Evolutionary conservation across 768 basidiomycete genomes (phyloP), one percentile per base, ranked within the genome.

Genomic region (Serendipita indica): DNA sequence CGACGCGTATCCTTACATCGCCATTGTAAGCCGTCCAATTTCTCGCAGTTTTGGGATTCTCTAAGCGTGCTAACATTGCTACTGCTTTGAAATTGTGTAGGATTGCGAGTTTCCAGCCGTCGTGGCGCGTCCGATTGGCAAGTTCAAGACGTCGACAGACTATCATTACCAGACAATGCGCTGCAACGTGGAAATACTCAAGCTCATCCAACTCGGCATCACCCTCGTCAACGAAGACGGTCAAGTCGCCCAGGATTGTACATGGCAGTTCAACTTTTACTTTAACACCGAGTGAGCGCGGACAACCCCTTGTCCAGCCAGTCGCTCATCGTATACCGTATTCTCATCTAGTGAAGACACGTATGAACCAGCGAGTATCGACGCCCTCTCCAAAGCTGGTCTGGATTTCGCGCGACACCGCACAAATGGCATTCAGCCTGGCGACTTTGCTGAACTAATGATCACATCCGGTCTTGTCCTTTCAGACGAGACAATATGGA

Each of bases 91-190:
- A 12, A 39, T 16, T 60, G 30, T 49, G 32, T 69, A 97, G 94
- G 94, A 99, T 70, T 97, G 96, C 57, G 96, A 99, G 69, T 98
- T 98, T 70, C 96, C 96, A 33, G 96, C 96, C 6, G 92, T 97
- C 39, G 96, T 99, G 58, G 96, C 94, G 2, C 81, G 96, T 18
- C 96, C 96, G 2, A 94, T 99, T 66, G 96, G 96, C 3, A 76
- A 83, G 33, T 98, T 97, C 77, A 91, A 90, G 70, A 93, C 92
- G 0, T 90, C 91, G 10, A 91, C 91, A 20, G 96, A 99, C 72
- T 98, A 97, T 68, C 94, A 98, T 72, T 99, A 97, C 71, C 96
- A 99, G 71, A 99, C 96, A 1, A 94, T 99, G 87, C 84, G 96
- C 61, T 96, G 93, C 74, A 99, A 99, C 71, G 96, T 98, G 66